phyloP scores from a whole-genome alignment of 805 yeast genomes.

The Metschnikowia colocasiae region DNA sequence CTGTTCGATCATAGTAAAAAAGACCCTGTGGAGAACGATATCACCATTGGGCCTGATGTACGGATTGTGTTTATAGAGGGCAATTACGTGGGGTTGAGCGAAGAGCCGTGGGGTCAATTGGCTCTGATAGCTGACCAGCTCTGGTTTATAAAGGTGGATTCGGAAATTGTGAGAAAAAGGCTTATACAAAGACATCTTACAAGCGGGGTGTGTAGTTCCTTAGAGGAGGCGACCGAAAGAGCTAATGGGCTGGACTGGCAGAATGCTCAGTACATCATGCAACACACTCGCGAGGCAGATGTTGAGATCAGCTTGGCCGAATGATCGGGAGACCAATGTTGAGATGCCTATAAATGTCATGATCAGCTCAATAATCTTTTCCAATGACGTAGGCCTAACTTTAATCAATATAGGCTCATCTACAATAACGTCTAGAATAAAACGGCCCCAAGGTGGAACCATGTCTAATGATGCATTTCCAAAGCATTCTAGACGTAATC shows the following conservation, averaged over 20 bases:
- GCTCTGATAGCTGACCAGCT: slow-evolving; percentile 36
- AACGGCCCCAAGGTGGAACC: no score
- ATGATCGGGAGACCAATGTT: neutral
- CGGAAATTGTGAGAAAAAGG: slow-evolving; percentile 46
- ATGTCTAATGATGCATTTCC: no score
- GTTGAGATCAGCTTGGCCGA: slow-evolving; percentile 9
- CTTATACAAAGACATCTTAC: slow-evolving; percentile 63
- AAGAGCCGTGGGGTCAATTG: slow-evolving; percentile 58
- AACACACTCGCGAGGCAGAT: slow-evolving; percentile 14
- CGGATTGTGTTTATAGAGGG: slow-evolving; percentile 73
- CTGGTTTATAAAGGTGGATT: slow-evolving; percentile 51
- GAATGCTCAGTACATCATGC: slow-evolving; percentile 51
- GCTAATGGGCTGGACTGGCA: slow-evolving; percentile 56
- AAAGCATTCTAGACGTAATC: no score
- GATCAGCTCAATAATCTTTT: neutral
- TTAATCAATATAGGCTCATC: no score
- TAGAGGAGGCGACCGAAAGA: slow-evolving; percentile 50
- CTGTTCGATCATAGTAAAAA: slow-evolving; percentile 71
- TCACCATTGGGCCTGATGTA: slow-evolving; percentile 42
- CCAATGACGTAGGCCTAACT: neutral
- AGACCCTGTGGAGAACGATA: slow-evolving; percentile 64
- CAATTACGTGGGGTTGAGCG: slow-evolving; percentile 58
- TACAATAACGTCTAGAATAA: no score
- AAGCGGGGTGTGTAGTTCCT: slow-evolving; percentile 47
- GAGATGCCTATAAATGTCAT: neutral